These are phyloP conservation scores for Schizophyllum amplum DNA, from an alignment of 1,284 basidiomycete species.

Conservation along the genomic window DNA sequence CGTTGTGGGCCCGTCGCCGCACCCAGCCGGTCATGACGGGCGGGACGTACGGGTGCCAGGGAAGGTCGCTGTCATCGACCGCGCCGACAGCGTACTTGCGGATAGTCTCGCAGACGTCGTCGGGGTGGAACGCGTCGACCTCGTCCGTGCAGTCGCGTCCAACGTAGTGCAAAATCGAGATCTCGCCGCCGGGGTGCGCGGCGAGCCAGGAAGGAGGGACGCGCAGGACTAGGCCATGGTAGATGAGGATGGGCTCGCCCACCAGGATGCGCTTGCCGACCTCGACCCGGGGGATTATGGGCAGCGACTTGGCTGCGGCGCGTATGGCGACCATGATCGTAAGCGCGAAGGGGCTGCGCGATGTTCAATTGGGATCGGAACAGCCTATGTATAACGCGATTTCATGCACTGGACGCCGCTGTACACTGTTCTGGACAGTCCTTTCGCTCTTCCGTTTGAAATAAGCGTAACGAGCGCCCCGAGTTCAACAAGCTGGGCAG, in stretches of 20 bases:
- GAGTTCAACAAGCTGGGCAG: too few relatives aligned
- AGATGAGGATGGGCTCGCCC: slow-evolving; percentile 79
- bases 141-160: slow-evolving; percentile 95
- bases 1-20: slow-evolving; percentile 32
- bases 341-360: neutral
- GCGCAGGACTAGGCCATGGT: slow-evolving; percentile 70
- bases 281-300: slow-evolving; percentile 34
- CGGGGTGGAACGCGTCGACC: slow-evolving; percentile 86
- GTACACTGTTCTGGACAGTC: neutral
- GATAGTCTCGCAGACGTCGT: slow-evolving; percentile 59
- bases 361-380: neutral
- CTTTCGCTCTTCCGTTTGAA: too few relatives aligned
- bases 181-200: slow-evolving; percentile 84
- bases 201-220: slow-evolving; percentile 81
- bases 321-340: neutral
- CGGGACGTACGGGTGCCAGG: slow-evolving; percentile 82
- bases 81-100: slow-evolving; percentile 68
- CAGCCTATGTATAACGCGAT: neutral
- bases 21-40: slow-evolving; percentile 86
- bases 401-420: neutral
- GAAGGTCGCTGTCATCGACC: slow-evolving; percentile 48
- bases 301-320: neutral
- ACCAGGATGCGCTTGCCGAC: slow-evolving; percentile 64
- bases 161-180: slow-evolving; percentile 91
- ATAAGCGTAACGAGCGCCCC: too few relatives aligned